Percentiles rank a stretch among this genome's conserved stretches.
These are phyloP conservation scores for Stylosanthes scabra DNA, from an alignment of 331 rosid genomes.

Conservation along the genomic window DNA sequence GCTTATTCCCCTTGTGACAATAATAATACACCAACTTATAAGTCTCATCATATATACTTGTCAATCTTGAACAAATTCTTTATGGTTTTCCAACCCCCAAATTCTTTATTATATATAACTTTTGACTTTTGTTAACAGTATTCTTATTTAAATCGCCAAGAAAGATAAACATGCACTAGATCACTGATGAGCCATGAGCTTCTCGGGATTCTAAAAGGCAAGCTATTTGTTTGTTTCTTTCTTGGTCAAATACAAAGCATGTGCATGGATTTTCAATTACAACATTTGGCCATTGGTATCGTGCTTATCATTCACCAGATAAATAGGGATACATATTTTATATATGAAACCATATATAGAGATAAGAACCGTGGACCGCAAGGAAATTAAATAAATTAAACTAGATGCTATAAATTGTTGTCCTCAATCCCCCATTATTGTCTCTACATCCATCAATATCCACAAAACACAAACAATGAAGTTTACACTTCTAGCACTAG, in stretches of 20 bases:
- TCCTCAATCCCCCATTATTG: background rate
- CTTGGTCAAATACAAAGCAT: too few species aligned
- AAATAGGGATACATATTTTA: background rate
- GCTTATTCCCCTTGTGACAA: conserved; percentile 49
- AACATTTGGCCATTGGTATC: background rate
- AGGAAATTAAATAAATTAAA: background rate
- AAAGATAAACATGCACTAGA: background rate
- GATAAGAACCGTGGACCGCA: background rate
- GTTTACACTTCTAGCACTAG: conserved; percentile 6
- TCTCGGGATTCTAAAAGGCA: background rate
- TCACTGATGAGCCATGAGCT: too few species aligned
- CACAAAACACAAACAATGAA: conserved; percentile 10
- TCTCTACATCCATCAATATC: too few species aligned
- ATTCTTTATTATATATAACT: too few species aligned
- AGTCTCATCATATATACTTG: conserved; percentile 30
- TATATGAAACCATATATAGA: background rate
- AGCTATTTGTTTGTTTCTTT: too few species aligned
- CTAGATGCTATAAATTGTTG: background rate
- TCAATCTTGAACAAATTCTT: conserved; percentile 61
- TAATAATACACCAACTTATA: conserved; percentile 56
- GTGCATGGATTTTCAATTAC: background rate
- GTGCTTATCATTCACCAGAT: background rate
- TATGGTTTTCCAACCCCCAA: conserved; percentile 24
- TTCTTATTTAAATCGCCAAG: background rate
- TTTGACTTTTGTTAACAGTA: too few species aligned